A percentile compares a stretch with the other conserved stretches of the same genome.
These are phyloP conservation scores for Cunninghamia lanceolata DNA, from an alignment of 75 land plant species.

Conservation along the genomic window DNA sequence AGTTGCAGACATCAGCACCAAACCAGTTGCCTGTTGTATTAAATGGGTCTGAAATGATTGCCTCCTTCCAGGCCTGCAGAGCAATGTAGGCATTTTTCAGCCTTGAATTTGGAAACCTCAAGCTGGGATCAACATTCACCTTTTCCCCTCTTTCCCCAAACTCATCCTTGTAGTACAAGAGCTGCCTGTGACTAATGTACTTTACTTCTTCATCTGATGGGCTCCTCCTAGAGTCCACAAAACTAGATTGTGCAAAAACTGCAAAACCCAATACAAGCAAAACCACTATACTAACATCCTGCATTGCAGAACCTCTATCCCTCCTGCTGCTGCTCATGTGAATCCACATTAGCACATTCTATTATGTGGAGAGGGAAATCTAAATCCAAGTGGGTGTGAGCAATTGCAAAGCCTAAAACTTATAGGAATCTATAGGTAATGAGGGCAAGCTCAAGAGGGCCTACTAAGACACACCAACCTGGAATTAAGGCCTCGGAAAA, in stretches of 20 bases:
- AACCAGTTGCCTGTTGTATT: constrained; percentile 60
- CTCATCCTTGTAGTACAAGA: constrained; percentile 31
- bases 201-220: constrained; percentile 21
- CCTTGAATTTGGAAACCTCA: constrained; percentile 28
- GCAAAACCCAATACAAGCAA: constrained; percentile 1
- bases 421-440: neutral
- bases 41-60: constrained; percentile 67
- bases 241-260: neutral
- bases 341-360: constrained; percentile 4
- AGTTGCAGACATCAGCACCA: constrained; percentile 72
- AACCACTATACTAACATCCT: constrained; percentile 3
- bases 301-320: neutral
- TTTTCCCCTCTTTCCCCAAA: constrained; percentile 19
- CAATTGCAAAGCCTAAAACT: neutral
- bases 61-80: constrained; percentile 85
- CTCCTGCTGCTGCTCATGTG: constrained; percentile 1
- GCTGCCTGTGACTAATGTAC: constrained; percentile 33
- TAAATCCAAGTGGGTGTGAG: neutral
- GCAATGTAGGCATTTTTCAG: constrained; percentile 64
- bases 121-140: neutral
- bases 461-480: neutral
- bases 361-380: neutral
- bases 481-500: neutral
- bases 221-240: neutral
- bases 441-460: neutral